These are phyloP conservation scores for Amoebophrya sp. DNA, from an alignment of 169 alveolate genomes.

Conservation along the genomic window DNA sequence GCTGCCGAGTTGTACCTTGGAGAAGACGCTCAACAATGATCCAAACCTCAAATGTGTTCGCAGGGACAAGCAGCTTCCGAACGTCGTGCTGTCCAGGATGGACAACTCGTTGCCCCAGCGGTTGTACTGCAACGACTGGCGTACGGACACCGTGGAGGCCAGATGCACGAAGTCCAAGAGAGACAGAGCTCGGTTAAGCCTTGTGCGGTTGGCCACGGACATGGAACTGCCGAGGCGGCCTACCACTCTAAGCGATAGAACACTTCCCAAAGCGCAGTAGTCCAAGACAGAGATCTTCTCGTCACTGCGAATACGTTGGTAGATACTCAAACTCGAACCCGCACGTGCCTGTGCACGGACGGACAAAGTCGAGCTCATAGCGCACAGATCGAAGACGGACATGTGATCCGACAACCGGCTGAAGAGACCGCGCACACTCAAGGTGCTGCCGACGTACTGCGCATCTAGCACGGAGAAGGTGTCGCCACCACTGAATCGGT, in stretches of 20 bases:
- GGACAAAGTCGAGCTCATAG: neutral
- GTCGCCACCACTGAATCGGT: neutral
- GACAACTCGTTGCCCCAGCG: neutral
- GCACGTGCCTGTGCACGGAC: slow-evolving; percentile 14
- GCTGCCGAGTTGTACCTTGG: neutral
- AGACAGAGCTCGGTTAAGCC: neutral
- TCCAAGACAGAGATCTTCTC: neutral
- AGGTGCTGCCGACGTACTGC: neutral
- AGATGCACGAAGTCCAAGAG: neutral
- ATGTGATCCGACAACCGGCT: neutral
- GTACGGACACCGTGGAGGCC: neutral
- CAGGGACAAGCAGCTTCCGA: neutral
- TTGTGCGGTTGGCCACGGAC: neutral
- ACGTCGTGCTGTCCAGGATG: neutral
- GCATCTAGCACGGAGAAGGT: slow-evolving; percentile 28
- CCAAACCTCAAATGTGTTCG: neutral
- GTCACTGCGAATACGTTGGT: neutral
- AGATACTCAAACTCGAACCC: neutral
- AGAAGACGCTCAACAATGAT: neutral
- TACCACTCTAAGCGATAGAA: neutral
- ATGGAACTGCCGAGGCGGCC: slow-evolving; percentile 12
- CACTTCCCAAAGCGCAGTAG: neutral
- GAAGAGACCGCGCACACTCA: neutral
- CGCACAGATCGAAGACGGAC: neutral
- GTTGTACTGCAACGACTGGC: neutral